A percentile compares a stretch with the other conserved stretches of the same genome.
Conservation (phyloP, 1,284 basidiomycete species). For the Cutaneotrichosporon cavernicola region DNA sequence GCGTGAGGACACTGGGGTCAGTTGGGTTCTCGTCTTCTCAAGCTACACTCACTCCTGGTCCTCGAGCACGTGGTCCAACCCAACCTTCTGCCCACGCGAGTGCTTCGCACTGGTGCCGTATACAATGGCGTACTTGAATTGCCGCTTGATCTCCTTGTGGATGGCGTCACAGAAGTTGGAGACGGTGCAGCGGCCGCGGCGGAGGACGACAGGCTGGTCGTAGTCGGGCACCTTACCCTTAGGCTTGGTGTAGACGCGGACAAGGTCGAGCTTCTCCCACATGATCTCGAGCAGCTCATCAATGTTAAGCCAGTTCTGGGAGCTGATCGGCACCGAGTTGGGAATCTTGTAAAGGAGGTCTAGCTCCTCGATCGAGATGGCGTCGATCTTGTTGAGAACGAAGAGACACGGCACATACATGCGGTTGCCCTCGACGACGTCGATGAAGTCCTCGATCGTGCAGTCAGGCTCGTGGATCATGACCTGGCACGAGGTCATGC, state of each 20-base stretch:
- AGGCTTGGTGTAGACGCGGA: slow-evolving; percentile 77
- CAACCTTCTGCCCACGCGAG: slow-evolving; percentile 92
- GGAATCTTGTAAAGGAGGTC: slow-evolving; percentile 84
- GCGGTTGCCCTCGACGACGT: slow-evolving; percentile 89
- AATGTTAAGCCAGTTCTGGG: slow-evolving; percentile 77
- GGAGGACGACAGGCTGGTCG: slow-evolving; percentile 64
- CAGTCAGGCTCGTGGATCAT: slow-evolving; percentile 89
- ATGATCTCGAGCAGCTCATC: slow-evolving; percentile 89
- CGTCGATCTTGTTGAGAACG: slow-evolving; percentile 83
- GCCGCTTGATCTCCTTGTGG: slow-evolving; percentile 54
- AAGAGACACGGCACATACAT: slow-evolving; percentile 92
- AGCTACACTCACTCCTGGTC: slow-evolving; percentile 65
- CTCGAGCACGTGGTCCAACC: slow-evolving; percentile 81
- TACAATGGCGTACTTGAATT: slow-evolving; percentile 65
- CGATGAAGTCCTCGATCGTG: slow-evolving; percentile 97
- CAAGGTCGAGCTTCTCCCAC: slow-evolving; percentile 70
- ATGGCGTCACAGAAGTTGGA: slow-evolving; percentile 79
- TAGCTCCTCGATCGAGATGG: slow-evolving; percentile 96
- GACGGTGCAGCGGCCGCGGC: slow-evolving; percentile 58
- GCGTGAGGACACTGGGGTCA: slow-evolving; percentile 21
- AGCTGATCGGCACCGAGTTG: slow-evolving; percentile 79
- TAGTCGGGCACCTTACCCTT: slow-evolving; percentile 90
- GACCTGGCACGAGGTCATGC: slow-evolving; percentile 82
- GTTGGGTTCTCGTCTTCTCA: not conserved
- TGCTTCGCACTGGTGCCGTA: slow-evolving; percentile 97